Evolutionary conservation across 441 rosid genomes (phyloP), one percentile per base, ranked within the genome.

Genomic region (Biscutella laevigata): DNA sequence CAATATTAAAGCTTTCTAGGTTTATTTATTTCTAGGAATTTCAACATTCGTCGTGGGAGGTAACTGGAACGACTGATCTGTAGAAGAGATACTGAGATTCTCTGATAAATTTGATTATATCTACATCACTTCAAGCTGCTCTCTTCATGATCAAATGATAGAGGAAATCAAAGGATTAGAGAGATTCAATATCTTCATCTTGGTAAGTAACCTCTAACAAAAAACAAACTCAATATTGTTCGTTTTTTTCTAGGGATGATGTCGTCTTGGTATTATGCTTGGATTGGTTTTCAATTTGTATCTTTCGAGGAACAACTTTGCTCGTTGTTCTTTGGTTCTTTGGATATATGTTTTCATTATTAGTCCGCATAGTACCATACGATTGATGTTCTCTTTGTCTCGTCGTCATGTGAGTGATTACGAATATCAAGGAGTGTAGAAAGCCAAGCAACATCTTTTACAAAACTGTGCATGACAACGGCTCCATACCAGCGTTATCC

Each of bases 41-140:
- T 75, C 97, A 26, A 92, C 97, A 21, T 88, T 92, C 42, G 95
- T 88, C 1, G 89, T 83, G 1, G 95, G 98, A 33, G 80, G 86
- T 70, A 74, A 89, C 83, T 52, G 77, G 53, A 69, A 79, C 11
- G 76, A 82, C 22, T 81, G 83, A 54, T 86, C 94, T 4, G 45
- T 45, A 54, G 67, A 62, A 4, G 67, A 62, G 15, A 14, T 28
- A 2, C 45, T 38, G 61, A 91, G 80, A 59, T 84, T 86, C 62
- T 92, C 99, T 0, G 71, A 81, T 61, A 94, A 92, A 63, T 88
- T 88, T 65, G 97, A 92, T 61, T 54, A 84, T 55, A 71, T 79
- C 24, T 88, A 84, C 27, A 53, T 77, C 36, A 78, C 77, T 59
- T 79, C 81, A 37, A 86, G 79, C 67, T 88, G 97, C 72, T 86